Conservation (phyloP, 2,329 filamentous ascomycete genomes). For the Venturia carpophila region DNA sequence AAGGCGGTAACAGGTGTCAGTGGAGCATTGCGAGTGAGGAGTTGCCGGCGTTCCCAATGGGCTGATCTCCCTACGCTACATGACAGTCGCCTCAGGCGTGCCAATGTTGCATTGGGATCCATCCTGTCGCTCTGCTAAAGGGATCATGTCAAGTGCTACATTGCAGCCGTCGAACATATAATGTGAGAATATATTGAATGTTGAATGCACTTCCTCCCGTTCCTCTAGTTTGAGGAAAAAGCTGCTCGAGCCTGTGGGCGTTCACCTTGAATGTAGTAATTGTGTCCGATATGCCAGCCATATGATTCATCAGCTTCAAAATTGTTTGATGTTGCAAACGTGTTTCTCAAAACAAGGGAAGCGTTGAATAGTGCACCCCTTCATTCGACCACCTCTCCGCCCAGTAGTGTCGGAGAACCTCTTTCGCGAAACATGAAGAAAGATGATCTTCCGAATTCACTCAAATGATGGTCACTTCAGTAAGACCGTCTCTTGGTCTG, state of each 20-base stretch:
- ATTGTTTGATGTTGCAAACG: slow-evolving; percentile 7
- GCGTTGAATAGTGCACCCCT: slow-evolving; percentile 3
- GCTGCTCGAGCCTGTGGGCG: not conserved
- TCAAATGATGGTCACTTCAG: slow-evolving; percentile 14
- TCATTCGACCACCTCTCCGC: slow-evolving; percentile 5
- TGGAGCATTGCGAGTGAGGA: not conserved
- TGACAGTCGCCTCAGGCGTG: not conserved
- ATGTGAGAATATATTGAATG: not conserved
- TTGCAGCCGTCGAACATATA: not conserved
- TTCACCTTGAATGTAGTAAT: slow-evolving; percentile 55
- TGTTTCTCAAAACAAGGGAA: slow-evolving; percentile 2
- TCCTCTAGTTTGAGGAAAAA: not conserved
- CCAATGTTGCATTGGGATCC: not conserved
- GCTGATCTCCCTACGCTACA: not conserved
- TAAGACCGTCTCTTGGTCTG: slow-evolving; percentile 12
- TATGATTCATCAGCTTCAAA: not conserved
- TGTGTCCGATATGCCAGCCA: slow-evolving; percentile 42
- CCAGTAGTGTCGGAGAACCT: not conserved
- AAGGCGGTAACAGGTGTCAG: slow-evolving; percentile 29
- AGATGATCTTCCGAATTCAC: slow-evolving; percentile 1
- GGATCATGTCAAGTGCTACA: not conserved
- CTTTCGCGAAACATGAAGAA: slow-evolving; percentile 1
- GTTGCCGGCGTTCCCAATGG: not conserved
- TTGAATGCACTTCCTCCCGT: not conserved
- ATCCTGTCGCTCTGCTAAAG: not conserved